A percentile compares a stretch with the other conserved stretches of the same genome.
Conservation (phyloP, 768 basidiomycete genomes). For the Termitomyces sp. region DNA sequence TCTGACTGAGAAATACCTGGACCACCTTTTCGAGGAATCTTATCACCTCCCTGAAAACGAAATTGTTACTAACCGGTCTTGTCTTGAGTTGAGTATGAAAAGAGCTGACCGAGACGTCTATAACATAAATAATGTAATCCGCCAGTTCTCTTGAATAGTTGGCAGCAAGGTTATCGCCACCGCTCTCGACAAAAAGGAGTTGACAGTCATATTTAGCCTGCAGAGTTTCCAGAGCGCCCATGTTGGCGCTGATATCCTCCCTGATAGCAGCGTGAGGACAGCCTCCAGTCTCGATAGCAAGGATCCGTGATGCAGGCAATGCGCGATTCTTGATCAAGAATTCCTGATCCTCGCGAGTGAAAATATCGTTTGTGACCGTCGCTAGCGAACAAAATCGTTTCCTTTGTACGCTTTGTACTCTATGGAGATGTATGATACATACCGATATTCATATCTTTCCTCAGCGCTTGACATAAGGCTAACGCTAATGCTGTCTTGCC, state of each 20-base stretch:
- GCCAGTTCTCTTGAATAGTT: slow-evolving; percentile 96
- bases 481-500: slow-evolving; percentile 96
- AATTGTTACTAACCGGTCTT: background rate
- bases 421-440: slow-evolving; percentile 17
- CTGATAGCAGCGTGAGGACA: slow-evolving; percentile 98
- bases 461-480: slow-evolving; percentile 78
- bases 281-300: slow-evolving; percentile 96
- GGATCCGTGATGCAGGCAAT: slow-evolving; percentile 78
- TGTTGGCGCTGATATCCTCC: slow-evolving; percentile 96
- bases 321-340: slow-evolving; percentile 94
- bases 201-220: slow-evolving; percentile 91
- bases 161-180: slow-evolving; percentile 95
- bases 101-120: slow-evolving; percentile 70
- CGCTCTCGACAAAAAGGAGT: slow-evolving; percentile 91
- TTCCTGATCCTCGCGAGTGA: slow-evolving; percentile 96
- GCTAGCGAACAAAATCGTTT: slow-evolving; percentile 39
- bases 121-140: slow-evolving; percentile 95
- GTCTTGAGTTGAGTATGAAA: background rate
- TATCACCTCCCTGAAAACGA: slow-evolving; percentile 79
- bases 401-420: background rate
- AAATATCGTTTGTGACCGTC: slow-evolving; percentile 99
- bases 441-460: slow-evolving; percentile 92
- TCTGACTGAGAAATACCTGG: slow-evolving; percentile 97
- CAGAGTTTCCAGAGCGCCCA: slow-evolving; percentile 91
- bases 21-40: slow-evolving; percentile 97